Percentiles rank a stretch among this genome's conserved stretches.
These are phyloP conservation scores for Scenedesmus sp. DNA, from an alignment of 163 green algal genomes.

Conservation along the genomic window DNA sequence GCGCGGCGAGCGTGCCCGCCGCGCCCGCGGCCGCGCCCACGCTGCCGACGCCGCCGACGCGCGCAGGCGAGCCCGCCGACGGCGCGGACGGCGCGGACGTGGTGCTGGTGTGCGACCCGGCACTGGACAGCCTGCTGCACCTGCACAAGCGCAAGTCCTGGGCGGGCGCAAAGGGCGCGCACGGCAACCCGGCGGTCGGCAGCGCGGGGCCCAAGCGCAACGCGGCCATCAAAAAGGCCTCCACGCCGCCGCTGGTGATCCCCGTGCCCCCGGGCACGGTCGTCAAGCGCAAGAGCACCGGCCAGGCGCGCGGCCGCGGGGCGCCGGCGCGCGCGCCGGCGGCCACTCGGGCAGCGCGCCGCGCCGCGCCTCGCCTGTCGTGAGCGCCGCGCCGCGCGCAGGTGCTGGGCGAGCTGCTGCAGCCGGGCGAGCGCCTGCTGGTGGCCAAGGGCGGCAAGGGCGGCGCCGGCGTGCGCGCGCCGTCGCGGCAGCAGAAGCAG, in stretches of 20 bases:
- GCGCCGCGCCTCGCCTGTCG: not conserved
- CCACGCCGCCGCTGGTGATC: slow-evolving; percentile 62
- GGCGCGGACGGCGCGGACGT: slow-evolving; percentile 74
- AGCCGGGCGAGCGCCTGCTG: slow-evolving; percentile 70
- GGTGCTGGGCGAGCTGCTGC: slow-evolving; percentile 72
- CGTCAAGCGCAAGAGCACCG: slow-evolving; percentile 81
- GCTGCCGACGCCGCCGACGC: not conserved
- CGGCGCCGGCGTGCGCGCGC: slow-evolving; percentile 62
- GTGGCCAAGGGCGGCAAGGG: slow-evolving; percentile 73
- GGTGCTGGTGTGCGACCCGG: slow-evolving; percentile 75
- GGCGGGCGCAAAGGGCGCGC: slow-evolving; percentile 45
- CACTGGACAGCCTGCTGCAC: slow-evolving; percentile 75
- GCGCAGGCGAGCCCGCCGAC: slow-evolving; percentile 29
- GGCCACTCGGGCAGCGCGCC: too few species aligned
- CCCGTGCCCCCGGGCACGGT: slow-evolving; percentile 82
- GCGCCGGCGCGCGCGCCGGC: too few species aligned
- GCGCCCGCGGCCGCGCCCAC: not conserved
- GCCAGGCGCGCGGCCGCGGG: slow-evolving; percentile 47
- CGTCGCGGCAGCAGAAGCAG: slow-evolving; percentile 52
- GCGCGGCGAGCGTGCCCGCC: too few species aligned
- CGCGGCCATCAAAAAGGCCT: slow-evolving; percentile 50
- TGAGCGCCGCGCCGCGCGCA: not conserved
- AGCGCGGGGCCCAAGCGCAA: slow-evolving; percentile 69
- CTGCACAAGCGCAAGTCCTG: slow-evolving; percentile 68
- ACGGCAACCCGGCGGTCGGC: slow-evolving; percentile 75